A percentile compares a stretch with the other conserved stretches of the same genome.
These are phyloP conservation scores for Clonostachys solani DNA, from an alignment of 2,329 filamentous ascomycete genomes.

Conservation along the genomic window DNA sequence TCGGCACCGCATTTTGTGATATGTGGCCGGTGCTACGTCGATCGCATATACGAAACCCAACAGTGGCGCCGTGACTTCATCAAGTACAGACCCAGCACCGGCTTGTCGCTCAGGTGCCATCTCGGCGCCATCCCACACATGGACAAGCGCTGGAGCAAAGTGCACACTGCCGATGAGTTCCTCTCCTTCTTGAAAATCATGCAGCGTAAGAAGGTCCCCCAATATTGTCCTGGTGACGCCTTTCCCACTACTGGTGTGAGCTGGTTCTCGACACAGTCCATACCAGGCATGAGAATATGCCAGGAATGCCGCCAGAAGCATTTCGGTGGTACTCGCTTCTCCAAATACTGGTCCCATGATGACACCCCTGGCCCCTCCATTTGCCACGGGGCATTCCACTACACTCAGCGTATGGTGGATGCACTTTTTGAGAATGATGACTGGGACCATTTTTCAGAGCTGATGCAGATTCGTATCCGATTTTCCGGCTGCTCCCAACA, in stretches of 20 bases:
- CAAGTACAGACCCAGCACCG: slow-evolving; percentile 1
- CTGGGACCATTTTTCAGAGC: slow-evolving; percentile 1
- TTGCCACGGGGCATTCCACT: slow-evolving; percentile 1
- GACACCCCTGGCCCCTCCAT: neutral
- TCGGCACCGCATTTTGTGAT: slow-evolving; percentile 4
- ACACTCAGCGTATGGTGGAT: slow-evolving; percentile 1
- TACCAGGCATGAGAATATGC: slow-evolving; percentile 1
- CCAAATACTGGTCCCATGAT: neutral
- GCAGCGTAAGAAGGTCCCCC: slow-evolving; percentile 3
- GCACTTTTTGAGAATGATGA: slow-evolving; percentile 1
- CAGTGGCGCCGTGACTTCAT: slow-evolving; percentile 4
- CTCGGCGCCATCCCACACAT: slow-evolving; percentile 3
- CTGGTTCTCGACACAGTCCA: neutral
- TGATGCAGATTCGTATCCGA: slow-evolving; percentile 1
- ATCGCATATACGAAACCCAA: slow-evolving; percentile 1
- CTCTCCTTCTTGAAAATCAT: slow-evolving; percentile 3
- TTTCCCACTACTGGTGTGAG: neutral
- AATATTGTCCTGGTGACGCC: neutral
- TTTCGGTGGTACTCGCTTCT: slow-evolving; percentile 1
- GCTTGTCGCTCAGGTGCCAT: neutral
- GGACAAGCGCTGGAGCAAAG: slow-evolving; percentile 2
- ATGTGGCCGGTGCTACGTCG: slow-evolving; percentile 3
- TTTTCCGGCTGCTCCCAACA: neutral
- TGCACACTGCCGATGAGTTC: slow-evolving; percentile 3
- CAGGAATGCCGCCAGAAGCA: slow-evolving; percentile 2